phyloP scores from a whole-genome alignment of 2,329 filamentous ascomycete species.

The Didymella segeticola region DNA sequence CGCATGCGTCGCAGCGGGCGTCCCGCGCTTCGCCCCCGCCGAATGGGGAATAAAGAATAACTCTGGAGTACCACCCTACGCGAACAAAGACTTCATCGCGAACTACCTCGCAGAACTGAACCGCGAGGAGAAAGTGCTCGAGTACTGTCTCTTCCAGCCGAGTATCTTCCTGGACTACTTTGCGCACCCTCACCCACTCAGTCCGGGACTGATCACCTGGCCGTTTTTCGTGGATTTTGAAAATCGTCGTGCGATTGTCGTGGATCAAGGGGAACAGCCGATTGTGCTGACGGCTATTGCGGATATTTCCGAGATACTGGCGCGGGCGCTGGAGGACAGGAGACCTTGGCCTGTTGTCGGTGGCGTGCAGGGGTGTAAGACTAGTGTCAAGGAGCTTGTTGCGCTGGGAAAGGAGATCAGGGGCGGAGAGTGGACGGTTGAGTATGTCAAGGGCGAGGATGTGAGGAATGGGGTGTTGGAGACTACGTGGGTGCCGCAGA shows the following conservation, averaged over 20 bases:
- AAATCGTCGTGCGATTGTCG: slow-evolving; percentile 35
- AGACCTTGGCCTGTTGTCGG: slow-evolving; percentile 37
- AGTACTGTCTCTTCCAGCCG: slow-evolving; percentile 64
- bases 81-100: slow-evolving; percentile 58
- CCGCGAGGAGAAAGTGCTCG: slow-evolving; percentile 58
- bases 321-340: slow-evolving; percentile 33
- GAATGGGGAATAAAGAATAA: slow-evolving; percentile 41
- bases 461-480: slow-evolving; percentile 53
- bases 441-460: slow-evolving; percentile 57
- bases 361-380: slow-evolving; percentile 34
- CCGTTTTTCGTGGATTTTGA: slow-evolving; percentile 44
- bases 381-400: slow-evolving; percentile 36
- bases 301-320: slow-evolving; percentile 35
- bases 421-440: slow-evolving; percentile 47
- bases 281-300: slow-evolving; percentile 37
- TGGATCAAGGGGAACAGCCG: slow-evolving; percentile 36
- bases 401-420: slow-evolving; percentile 38
- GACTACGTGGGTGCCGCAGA: slow-evolving; percentile 51
- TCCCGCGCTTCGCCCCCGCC: slow-evolving; percentile 39
- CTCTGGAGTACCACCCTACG: slow-evolving; percentile 56
- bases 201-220: slow-evolving; percentile 53
- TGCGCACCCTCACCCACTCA: slow-evolving; percentile 57
- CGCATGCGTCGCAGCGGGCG: slow-evolving; percentile 39
- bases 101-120: slow-evolving; percentile 59
- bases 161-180: slow-evolving; percentile 64